These are phyloP conservation scores for Gigaspora rosea DNA, from an alignment of 192 early-diverging fungal species.

Conservation along the genomic window DNA sequence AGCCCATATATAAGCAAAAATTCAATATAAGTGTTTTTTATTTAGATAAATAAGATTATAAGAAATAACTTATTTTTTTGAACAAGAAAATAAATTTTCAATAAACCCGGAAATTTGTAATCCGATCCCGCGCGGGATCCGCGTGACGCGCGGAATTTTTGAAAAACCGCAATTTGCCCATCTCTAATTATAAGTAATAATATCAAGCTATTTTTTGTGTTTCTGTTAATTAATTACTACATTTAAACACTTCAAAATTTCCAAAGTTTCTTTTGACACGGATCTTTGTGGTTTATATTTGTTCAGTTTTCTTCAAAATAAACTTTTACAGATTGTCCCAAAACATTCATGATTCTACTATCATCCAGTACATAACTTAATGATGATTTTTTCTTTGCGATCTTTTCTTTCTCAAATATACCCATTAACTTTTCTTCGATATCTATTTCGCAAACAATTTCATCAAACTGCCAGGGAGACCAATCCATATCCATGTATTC, in stretches of 20 bases:
- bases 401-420: slow-evolving; percentile 21
- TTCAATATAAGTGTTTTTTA: no score
- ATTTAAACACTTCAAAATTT: slow-evolving; percentile 18
- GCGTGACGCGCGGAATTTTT: no score
- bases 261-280: slow-evolving; percentile 17
- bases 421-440: slow-evolving; percentile 25
- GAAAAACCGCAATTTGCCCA: no score
- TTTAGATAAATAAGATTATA: no score
- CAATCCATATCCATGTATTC: slow-evolving; percentile 25
- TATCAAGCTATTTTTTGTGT: slow-evolving; percentile 16
- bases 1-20: no score
- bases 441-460: slow-evolving; percentile 23
- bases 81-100: no score
- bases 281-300: slow-evolving; percentile 22
- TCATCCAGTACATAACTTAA: slow-evolving; percentile 30
- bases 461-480: slow-evolving; percentile 29
- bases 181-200: slow-evolving; percentile 23
- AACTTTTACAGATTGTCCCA: slow-evolving; percentile 19
- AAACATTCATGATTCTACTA: slow-evolving; percentile 12
- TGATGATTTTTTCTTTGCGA: slow-evolving; percentile 8
- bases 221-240: slow-evolving; percentile 8
- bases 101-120: no score
- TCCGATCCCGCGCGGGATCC: no score
- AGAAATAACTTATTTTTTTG: no score
- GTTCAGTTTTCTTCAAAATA: slow-evolving; percentile 27